phyloP scores from a whole-genome alignment of 2,329 filamentous ascomycete species.

The Fusarium guadeloupense region DNA sequence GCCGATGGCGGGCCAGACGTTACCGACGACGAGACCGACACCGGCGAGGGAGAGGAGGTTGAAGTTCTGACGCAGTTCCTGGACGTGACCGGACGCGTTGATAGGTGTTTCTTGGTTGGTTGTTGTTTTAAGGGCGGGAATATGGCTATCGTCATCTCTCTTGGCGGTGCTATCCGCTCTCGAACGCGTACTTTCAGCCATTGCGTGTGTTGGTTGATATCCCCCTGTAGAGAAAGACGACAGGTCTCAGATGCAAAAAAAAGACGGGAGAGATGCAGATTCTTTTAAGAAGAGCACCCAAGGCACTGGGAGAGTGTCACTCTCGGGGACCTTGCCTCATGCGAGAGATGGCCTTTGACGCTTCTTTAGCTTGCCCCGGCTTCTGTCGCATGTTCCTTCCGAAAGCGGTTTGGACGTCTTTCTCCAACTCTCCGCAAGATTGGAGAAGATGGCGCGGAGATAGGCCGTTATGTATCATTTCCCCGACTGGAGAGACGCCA shows the following conservation, averaged over 20 bases:
- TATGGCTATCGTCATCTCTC: background rate
- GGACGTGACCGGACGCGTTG: conserved; percentile 54
- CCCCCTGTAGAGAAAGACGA: background rate
- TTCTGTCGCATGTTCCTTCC: conserved; percentile 32
- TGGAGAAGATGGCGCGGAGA: conserved; percentile 16
- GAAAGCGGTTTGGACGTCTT: conserved; percentile 16
- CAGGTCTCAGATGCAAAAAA: background rate
- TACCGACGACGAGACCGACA: conserved; percentile 54
- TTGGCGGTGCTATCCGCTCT: conserved; percentile 27
- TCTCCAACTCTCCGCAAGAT: conserved; percentile 16
- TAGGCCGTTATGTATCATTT: conserved; percentile 7
- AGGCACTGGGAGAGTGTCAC: background rate
- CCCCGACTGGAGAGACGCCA: conserved; percentile 4
- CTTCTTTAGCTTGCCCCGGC: conserved; percentile 7
- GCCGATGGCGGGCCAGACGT: conserved; percentile 56
- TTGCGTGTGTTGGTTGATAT: background rate
- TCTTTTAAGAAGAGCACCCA: conserved; percentile 1
- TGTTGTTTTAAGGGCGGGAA: conserved; percentile 2
- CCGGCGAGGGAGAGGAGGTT: conserved; percentile 53
- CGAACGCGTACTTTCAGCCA: conserved; percentile 8
- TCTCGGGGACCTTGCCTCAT: background rate
- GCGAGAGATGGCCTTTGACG: conserved; percentile 3
- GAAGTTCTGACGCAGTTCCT: conserved; percentile 52
- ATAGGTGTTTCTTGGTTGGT: conserved; percentile 25
- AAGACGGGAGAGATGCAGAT: background rate